A percentile compares a stretch with the other conserved stretches of the same genome.
Conservation (phyloP, 495 filamentous ascomycete species). For the Friedmanniomyces endolithicus region DNA sequence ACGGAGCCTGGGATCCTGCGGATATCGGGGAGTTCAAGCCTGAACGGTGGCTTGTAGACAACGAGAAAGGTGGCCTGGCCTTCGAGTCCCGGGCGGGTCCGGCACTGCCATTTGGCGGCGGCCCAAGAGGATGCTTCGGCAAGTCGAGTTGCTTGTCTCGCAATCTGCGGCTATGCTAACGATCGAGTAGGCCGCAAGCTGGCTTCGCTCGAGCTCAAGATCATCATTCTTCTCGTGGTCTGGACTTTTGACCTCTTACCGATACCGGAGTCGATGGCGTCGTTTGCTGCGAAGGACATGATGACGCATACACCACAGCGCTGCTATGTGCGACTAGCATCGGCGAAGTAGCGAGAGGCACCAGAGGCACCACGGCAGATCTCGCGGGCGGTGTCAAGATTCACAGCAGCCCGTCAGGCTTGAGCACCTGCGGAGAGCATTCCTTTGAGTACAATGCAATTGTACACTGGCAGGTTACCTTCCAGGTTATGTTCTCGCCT, state of each 20-base stretch:
- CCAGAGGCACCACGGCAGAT: no score
- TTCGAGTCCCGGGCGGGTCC: conserved; percentile 11
- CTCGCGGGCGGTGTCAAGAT: no score
- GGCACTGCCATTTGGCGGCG: conserved; percentile 2
- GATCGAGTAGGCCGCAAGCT: conserved; percentile 1
- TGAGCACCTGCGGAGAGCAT: no score
- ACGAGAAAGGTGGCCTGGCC: not conserved
- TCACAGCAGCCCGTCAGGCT: no score
- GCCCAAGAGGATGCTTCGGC: conserved; percentile 12
- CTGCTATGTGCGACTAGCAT: conserved; percentile 5
- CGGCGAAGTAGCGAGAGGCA: not conserved
- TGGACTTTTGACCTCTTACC: conserved; percentile 7
- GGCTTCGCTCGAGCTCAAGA: conserved; percentile 4
- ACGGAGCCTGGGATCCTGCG: not conserved
- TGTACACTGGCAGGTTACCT: no score
- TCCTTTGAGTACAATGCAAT: no score
- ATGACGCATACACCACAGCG: conserved; percentile 9
- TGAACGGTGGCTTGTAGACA: conserved; percentile 10
- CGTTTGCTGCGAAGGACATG: not conserved
- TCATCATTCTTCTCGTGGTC: conserved; percentile 1
- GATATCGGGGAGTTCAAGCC: conserved; percentile 5
- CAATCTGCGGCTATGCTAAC: not conserved
- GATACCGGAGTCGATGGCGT: not conserved
- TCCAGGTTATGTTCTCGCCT: no score
- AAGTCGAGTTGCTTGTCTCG: not conserved